A percentile compares a stretch with the other conserved stretches of the same genome.
phyloP scores from a whole-genome alignment of 163 green algal genomes.

The Chlorella variabilis region DNA sequence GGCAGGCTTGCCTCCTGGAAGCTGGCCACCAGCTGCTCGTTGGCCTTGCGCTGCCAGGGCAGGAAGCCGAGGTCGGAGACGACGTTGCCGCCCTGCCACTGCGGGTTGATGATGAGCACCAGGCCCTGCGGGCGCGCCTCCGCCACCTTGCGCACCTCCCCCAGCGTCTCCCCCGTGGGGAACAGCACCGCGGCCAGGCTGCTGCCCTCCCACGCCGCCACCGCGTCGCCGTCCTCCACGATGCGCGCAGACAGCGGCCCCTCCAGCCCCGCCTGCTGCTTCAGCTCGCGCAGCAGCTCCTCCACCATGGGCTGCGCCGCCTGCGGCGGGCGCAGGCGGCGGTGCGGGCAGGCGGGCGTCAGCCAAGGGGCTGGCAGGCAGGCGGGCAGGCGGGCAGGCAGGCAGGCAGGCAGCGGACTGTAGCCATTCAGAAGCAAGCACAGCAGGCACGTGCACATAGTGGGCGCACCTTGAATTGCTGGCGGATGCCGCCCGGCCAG shows the following conservation, averaged over 20 bases:
- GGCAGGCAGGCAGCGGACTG: too few species aligned
- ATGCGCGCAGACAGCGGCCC: conserved; percentile 72
- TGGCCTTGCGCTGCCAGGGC: conserved; percentile 43
- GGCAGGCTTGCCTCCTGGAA: conserved; percentile 41
- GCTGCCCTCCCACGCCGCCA: conserved; percentile 65
- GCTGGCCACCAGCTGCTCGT: conserved; percentile 34
- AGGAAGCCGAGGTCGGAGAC: conserved; percentile 67
- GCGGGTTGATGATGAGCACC: conserved; percentile 83
- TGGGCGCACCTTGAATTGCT: conserved; percentile 78
- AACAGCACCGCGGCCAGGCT: conserved; percentile 80
- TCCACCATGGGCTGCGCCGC: conserved; percentile 81
- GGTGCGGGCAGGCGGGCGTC: too few species aligned
- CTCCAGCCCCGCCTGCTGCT: conserved; percentile 59
- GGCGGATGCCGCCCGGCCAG: conserved; percentile 82
- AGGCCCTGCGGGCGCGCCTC: conserved; percentile 44
- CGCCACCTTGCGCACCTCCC: conserved; percentile 36
- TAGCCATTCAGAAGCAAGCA: neutral
- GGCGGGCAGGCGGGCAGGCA: too few species aligned
- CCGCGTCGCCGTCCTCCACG: conserved; percentile 75
- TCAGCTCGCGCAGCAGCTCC: conserved; percentile 53
- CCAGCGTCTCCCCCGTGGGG: conserved; percentile 72
- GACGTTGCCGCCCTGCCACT: conserved; percentile 71
- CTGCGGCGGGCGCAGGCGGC: too few species aligned
- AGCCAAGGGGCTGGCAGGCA: too few species aligned
- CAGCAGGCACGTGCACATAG: neutral